Base-by-base conservation (phyloP, 257 asterid species). In the Solanum habrochaites region DNA sequence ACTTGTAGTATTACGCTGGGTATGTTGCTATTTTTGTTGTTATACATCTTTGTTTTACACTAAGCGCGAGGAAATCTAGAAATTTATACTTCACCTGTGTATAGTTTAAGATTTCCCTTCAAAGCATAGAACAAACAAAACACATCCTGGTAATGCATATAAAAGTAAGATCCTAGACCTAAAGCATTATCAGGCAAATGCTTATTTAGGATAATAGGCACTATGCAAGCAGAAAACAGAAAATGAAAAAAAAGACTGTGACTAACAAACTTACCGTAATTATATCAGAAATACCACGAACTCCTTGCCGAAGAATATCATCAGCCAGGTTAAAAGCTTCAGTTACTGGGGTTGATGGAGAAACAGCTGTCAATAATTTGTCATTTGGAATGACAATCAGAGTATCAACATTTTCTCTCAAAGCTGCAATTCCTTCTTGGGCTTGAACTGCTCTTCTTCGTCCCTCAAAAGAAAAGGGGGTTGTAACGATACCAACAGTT, bases 271-370 rank as follows among this genome's bases (percentile, higher is more conserved):
- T 78, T 95, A 95, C 99, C 92, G 94, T 96, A 87, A 96, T 96
- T 92, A 96, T 93, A 90, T 96, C 98, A 87, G 99, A 95, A 89
- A 96, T 95, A 83, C 99, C 98, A 90, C 98, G 98, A 87, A 96
- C 98, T 60, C 99, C 98, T 93, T 95, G 99, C 40, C 99, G 94
- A 86, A 96, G 98, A 90, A 94, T 94, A 89, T 96, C 98, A 94
- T 94, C 99, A 88, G 99, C 99, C 88, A 96, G 93, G 92, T 94
- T 94, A 92, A 96, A 96, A 31, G 99, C 99, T 90, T 96, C 99
- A 58, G 98, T 95, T 58, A 96, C 98, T 56, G 99, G 99, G 16
- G 99, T 96, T 78, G 98, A 94, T 89, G 98, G 92, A 88, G 99
- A 94, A 90, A 96, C 98, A 45, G 98, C 98, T 72, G 96, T 94